phyloP scores from a whole-genome alignment of 306 rosid genomes.

The Fagus sylvatica region DNA sequence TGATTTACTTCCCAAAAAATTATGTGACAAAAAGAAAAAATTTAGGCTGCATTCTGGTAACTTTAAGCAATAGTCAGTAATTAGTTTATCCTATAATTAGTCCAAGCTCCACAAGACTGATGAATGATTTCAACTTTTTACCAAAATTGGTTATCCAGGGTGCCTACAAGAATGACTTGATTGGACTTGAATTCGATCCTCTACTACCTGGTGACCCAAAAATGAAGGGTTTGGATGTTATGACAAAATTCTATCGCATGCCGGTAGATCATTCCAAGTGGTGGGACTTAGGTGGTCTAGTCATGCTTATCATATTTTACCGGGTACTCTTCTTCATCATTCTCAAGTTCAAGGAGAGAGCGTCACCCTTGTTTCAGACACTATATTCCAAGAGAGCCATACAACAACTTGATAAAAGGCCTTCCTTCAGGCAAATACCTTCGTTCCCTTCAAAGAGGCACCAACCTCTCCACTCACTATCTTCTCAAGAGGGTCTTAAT shows the following conservation, averaged over 20 bases:
- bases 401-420: constrained; percentile 46
- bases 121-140: neutral
- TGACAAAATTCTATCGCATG: constrained; percentile 47
- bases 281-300: constrained; percentile 58
- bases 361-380: constrained; percentile 40
- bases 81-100: neutral
- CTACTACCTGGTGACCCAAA: constrained; percentile 45
- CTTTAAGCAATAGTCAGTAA: neutral
- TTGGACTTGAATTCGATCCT: constrained; percentile 66
- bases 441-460: constrained; percentile 51
- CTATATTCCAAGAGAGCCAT: constrained; percentile 45
- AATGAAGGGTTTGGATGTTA: constrained; percentile 41
- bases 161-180: constrained; percentile 64
- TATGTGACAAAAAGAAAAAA: neutral
- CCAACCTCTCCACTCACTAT: constrained; percentile 46
- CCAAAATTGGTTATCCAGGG: constrained; percentile 40
- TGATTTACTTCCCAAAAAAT: neutral
- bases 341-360: constrained; percentile 51
- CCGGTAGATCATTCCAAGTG: constrained; percentile 53
- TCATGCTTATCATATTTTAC: constrained; percentile 34
- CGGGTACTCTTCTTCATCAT: constrained; percentile 39
- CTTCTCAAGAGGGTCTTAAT: constrained; percentile 62
- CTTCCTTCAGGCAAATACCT: constrained; percentile 50
- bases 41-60: neutral
- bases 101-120: neutral